Percentiles rank a stretch among this genome's conserved stretches.
Conservation (phyloP, 768 basidiomycete genomes). For the Termitomyces sp. region DNA sequence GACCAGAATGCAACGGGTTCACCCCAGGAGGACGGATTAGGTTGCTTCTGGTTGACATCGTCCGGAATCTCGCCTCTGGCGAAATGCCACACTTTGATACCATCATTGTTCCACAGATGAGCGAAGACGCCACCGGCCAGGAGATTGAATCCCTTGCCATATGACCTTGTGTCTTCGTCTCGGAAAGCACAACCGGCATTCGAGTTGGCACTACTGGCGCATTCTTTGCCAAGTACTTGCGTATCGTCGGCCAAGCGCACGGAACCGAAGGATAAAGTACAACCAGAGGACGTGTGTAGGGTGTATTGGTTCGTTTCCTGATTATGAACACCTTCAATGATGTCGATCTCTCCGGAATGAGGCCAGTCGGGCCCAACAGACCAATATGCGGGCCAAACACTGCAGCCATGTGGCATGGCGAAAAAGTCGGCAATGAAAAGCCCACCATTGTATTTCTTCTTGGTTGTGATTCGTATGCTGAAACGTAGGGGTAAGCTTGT, state of each 20-base stretch:
- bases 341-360: constrained; percentile 59
- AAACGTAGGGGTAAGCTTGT: not conserved
- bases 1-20: constrained; percentile 50
- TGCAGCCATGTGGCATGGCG: constrained; percentile 70
- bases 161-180: constrained; percentile 34
- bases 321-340: constrained; percentile 69
- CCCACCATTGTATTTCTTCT: constrained; percentile 59
- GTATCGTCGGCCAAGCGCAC: constrained; percentile 15
- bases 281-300: constrained; percentile 52
- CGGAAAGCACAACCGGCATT: constrained; percentile 50
- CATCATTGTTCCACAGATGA: constrained; percentile 47
- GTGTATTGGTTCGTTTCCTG: constrained; percentile 59
- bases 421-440: constrained; percentile 73
- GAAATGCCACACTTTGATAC: constrained; percentile 59
- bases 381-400: constrained; percentile 57
- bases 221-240: constrained; percentile 27
- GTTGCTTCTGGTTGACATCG: constrained; percentile 42
- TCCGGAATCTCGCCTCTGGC: constrained; percentile 44
- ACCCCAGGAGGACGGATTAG: constrained; percentile 49
- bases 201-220: constrained; percentile 35
- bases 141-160: constrained; percentile 42
- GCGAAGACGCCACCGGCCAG: constrained; percentile 51
- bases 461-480: constrained; percentile 66
- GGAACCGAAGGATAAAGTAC: constrained; percentile 15
- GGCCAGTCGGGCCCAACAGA: constrained; percentile 53